These are phyloP conservation scores for Pseudogymnoascus sp. DNA, from an alignment of 2,329 filamentous ascomycete genomes.

Conservation along the genomic window DNA sequence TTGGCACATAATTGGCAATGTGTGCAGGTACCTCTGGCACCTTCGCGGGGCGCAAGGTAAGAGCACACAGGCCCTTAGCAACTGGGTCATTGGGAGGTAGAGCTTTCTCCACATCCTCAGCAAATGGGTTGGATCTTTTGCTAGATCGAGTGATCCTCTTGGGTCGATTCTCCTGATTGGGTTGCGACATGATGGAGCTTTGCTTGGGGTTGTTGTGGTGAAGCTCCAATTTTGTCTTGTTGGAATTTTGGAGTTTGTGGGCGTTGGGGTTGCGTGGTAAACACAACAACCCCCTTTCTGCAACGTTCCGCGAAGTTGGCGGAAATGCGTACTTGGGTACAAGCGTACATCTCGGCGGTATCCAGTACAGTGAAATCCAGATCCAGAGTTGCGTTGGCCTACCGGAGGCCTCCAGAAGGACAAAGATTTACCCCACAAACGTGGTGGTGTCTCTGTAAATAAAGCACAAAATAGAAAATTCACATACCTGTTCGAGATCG, in stretches of 20 bases:
- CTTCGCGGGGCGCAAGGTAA: neutral
- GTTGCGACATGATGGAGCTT: neutral
- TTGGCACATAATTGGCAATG: neutral
- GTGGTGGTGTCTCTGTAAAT: constrained; percentile 12
- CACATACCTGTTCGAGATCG: constrained; percentile 73
- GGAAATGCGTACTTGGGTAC: neutral
- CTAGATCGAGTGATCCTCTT: neutral
- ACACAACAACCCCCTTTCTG: neutral
- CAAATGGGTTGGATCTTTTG: neutral
- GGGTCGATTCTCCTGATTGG: neutral
- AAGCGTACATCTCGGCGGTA: neutral
- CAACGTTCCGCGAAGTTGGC: neutral
- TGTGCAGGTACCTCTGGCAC: neutral
- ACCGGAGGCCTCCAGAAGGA: neutral
- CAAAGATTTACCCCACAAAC: neutral
- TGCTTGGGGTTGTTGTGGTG: neutral
- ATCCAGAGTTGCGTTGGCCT: neutral
- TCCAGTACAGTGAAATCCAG: neutral
- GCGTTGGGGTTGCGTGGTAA: neutral
- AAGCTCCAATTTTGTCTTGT: neutral
- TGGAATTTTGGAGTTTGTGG: neutral
- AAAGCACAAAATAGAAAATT: constrained; percentile 12
- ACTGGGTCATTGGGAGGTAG: neutral
- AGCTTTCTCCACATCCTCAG: neutral
- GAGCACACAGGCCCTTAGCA: neutral